Percentiles rank a stretch among this genome's conserved stretches.
Conservation (phyloP, 1,139 yeast species). For the Blastobotrys ciferrii region DNA sequence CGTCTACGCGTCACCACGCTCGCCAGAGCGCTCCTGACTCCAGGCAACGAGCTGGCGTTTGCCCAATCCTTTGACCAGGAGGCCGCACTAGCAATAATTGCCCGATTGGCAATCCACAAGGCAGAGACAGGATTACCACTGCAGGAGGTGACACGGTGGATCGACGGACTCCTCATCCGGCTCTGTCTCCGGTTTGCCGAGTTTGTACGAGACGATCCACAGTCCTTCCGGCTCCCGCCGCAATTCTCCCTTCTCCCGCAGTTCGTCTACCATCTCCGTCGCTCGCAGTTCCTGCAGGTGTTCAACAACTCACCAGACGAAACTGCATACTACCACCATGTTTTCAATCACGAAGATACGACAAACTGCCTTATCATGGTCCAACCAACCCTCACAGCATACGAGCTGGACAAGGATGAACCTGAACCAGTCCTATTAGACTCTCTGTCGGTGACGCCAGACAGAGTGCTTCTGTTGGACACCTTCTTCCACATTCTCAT, state of each 20-base stretch:
- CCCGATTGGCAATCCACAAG: conserved; percentile 52
- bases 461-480: conserved; percentile 61
- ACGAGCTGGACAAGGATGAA: conserved; percentile 55
- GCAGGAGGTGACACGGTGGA: conserved; percentile 68
- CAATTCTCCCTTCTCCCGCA: conserved; percentile 74
- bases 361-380: conserved; percentile 68
- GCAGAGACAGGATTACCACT: conserved; percentile 51
- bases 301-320: conserved; percentile 82
- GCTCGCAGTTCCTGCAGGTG: conserved; percentile 67
- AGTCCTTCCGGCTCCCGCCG: conserved; percentile 67
- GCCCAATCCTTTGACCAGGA: conserved; percentile 59
- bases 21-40: conserved; percentile 28
- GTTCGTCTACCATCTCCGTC: conserved; percentile 66
- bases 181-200: conserved; percentile 77
- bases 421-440: conserved; percentile 67
- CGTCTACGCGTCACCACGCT: conserved; percentile 46
- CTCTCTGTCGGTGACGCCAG: conserved; percentile 61
- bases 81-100: conserved; percentile 62
- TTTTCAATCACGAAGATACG: conserved; percentile 64
- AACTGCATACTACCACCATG: conserved; percentile 65
- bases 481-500: conserved; percentile 73
- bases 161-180: conserved; percentile 71
- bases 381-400: conserved; percentile 69
- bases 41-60: conserved; percentile 24
- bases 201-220: conserved; percentile 62